Percentiles rank a stretch among this genome's conserved stretches.
phyloP scores from a whole-genome alignment of 2,329 filamentous ascomycete species.

The Aspergillus ochraceoroseus region DNA sequence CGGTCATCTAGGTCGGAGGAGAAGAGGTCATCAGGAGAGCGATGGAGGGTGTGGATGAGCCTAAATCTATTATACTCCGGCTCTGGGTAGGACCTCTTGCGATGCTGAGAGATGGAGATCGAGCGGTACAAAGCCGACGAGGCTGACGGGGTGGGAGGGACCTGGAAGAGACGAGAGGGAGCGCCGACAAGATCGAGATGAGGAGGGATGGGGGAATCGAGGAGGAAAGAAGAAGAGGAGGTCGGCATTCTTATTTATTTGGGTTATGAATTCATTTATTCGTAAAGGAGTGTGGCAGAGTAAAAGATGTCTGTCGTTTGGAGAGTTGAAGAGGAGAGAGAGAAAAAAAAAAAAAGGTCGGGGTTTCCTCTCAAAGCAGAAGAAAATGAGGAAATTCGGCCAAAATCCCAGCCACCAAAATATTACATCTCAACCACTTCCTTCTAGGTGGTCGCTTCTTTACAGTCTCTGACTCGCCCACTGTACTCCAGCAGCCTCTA shows the following conservation, averaged over 20 bases:
- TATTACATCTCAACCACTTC: conserved; percentile 2
- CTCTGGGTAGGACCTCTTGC: conserved; percentile 33
- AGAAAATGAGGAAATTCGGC: conserved; percentile 3
- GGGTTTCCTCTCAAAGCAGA: conserved; percentile 8
- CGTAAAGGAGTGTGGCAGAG: conserved; percentile 1
- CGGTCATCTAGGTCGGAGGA: conserved; percentile 16
- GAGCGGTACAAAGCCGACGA: conserved; percentile 38
- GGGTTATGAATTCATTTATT: conserved; percentile 9
- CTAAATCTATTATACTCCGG: conserved; percentile 26
- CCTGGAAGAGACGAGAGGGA: conserved; percentile 37
- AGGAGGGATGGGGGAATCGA: conserved; percentile 35
- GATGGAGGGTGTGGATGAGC: conserved; percentile 23
- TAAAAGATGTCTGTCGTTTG: neutral
- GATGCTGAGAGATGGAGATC: conserved; percentile 27
- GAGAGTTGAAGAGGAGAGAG: conserved; percentile 5
- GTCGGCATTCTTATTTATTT: conserved; percentile 23
- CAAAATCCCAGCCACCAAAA: conserved; percentile 13
- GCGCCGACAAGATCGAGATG: conserved; percentile 39
- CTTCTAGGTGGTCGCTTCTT: conserved; percentile 5
- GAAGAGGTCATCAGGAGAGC: conserved; percentile 34
- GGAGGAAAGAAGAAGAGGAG: conserved; percentile 30
- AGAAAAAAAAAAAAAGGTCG: conserved; percentile 5
- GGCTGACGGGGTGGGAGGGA: conserved; percentile 34
- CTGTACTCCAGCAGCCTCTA: conserved; percentile 54
- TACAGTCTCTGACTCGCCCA: conserved; percentile 44